Evolutionary conservation across 805 yeast species (phyloP), one percentile per base, ranked within the genome.

Genomic region (Pichia thaimueangensis): DNA sequence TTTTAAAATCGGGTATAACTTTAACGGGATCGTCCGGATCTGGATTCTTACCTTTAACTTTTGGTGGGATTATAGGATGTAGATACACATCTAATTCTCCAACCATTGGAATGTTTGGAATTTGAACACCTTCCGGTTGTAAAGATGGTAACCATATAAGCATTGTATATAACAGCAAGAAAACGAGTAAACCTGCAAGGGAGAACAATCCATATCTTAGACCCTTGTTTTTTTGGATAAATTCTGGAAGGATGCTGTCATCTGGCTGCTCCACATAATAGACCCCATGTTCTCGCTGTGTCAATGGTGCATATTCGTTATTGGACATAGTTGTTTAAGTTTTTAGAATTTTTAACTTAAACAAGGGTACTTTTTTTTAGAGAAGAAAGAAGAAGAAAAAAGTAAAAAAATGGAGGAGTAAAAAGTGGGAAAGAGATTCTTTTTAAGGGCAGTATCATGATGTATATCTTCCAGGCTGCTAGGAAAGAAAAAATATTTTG

Each of bases 101-200:
- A 11, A 62, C 60, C 30, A 52, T 52, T 9, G 50, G 41, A 25
- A 60, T 43, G 19, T 45, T 47, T 1, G 64, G 62, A 8, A 59
- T 51, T 3, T 43, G 46, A 0, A 52, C 54, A 7, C 59, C 60
- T 0, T 58, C 59, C 3, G 69, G 69, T 4, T 60, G 64, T 20
- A 57, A 30, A 35, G 53, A 57, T 0, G 69, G 69, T 15, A 64
- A 45, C 34, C 53, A 50, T 0, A 63, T 42, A 9, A 63, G 25
- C 28, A 63, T 24, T 29, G 56, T 49, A 42, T 57, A 64, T 0
- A 67, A 59, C 1, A 57, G 6, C 1, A 47, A 46, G 2, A 56
- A 22, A 1, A 57, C 4, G 0, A 45, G 30, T 5, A 47, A 17
- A 1, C 28, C 24, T 4, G 20, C 19, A 9, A 50, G 30, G 5